These are phyloP conservation scores for Globisporangium apiculatum DNA, from an alignment of 352 stramenopile species.

Conservation along the genomic window DNA sequence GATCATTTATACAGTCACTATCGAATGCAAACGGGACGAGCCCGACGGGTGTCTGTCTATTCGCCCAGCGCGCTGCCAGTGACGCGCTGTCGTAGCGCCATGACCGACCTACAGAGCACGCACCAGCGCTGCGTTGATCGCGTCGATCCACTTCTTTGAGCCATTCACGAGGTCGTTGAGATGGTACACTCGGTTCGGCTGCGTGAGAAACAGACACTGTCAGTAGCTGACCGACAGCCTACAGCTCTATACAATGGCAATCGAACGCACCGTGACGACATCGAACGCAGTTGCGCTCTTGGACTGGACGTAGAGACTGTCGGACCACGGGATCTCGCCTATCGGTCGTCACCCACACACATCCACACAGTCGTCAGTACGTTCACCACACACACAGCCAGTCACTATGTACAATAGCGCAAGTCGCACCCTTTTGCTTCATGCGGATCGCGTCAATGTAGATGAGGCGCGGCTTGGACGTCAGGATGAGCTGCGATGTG, in stretches of 20 bases:
- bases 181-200: slow-evolving; percentile 86
- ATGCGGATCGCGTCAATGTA: slow-evolving; percentile 90
- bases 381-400: too few species aligned
- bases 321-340: slow-evolving; percentile 83
- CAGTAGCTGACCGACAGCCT: too few species aligned
- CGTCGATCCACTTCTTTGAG: slow-evolving; percentile 87
- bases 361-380: too few species aligned
- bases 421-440: slow-evolving; percentile 64
- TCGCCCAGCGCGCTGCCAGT: background rate
- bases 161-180: slow-evolving; percentile 85
- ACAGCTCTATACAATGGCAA: too few species aligned
- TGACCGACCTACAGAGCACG: slow-evolving; percentile 11
- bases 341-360: too few species aligned
- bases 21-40: background rate
- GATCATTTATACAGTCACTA: background rate
- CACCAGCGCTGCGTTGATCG: slow-evolving; percentile 80
- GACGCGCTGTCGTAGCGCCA: background rate
- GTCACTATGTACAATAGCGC: too few species aligned
- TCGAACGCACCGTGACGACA: slow-evolving; percentile 61
- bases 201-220: background rate
- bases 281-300: slow-evolving; percentile 83
- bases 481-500: slow-evolving; percentile 58
- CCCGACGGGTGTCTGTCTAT: background rate
- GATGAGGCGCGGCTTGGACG: slow-evolving; percentile 80
- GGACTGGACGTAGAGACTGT: slow-evolving; percentile 78